Conservation (phyloP, 2,329 filamentous ascomycete genomes). For the Penicillium decumbens region DNA sequence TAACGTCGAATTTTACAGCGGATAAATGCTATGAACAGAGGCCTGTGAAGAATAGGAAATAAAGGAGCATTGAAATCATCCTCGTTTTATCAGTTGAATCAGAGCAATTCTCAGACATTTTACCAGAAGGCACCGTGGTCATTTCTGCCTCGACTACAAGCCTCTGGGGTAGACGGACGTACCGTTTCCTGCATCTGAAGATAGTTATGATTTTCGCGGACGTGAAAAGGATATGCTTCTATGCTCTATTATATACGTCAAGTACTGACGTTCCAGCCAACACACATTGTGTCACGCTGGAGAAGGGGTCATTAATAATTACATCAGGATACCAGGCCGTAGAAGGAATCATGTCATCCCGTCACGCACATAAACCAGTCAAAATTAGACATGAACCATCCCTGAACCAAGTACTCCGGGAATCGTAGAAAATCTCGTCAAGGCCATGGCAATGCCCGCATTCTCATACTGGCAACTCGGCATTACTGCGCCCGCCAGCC, state of each 20-base stretch:
- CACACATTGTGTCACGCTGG: neutral
- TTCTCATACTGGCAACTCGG: slow-evolving; percentile 54
- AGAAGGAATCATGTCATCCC: slow-evolving; percentile 9
- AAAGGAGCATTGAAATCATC: slow-evolving; percentile 15
- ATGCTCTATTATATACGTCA: slow-evolving; percentile 17
- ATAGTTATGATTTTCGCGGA: neutral
- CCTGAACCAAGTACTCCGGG: neutral
- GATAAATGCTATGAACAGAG: slow-evolving; percentile 18
- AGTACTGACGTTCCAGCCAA: slow-evolving; percentile 4
- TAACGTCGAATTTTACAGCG: neutral
- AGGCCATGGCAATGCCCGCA: neutral
- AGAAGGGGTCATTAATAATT: slow-evolving; percentile 24
- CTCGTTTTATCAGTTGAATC: neutral
- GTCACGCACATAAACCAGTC: neutral
- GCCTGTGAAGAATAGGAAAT: slow-evolving; percentile 24
- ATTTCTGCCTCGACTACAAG: neutral
- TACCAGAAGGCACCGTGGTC: neutral
- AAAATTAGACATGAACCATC: neutral
- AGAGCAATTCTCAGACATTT: neutral
- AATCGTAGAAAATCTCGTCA: neutral
- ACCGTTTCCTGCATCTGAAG: neutral
- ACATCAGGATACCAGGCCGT: slow-evolving; percentile 9
- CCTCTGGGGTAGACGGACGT: neutral
- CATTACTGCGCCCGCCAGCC: slow-evolving; percentile 66
- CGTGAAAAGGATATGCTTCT: slow-evolving; percentile 2